A percentile compares a stretch with the other conserved stretches of the same genome.
Evolutionary conservation across 768 basidiomycete genomes (phyloP).

Genomic region (Rhodotorula taiwanensis): DNA sequence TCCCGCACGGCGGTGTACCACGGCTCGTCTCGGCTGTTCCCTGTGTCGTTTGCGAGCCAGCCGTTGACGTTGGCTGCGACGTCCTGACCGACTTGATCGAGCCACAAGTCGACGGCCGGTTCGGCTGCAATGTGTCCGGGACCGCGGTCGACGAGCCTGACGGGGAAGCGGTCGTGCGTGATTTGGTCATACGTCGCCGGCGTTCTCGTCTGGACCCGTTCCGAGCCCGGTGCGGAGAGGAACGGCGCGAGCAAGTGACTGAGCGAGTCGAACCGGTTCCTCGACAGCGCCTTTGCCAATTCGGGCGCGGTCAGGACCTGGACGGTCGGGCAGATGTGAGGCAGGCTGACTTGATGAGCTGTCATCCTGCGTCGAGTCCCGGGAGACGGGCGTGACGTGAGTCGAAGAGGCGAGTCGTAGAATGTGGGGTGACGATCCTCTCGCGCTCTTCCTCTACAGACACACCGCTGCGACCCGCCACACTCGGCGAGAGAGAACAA

Average conservation of each 20-base stretch:
- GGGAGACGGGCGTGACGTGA: no score
- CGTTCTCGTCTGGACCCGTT: constrained; percentile 5
- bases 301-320: constrained; percentile 4
- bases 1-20: constrained; percentile 40
- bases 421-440: no score
- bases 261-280: constrained; percentile 1
- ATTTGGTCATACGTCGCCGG: constrained; percentile 1
- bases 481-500: no score
- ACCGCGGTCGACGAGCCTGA: constrained; percentile 7
- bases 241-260: constrained; percentile 13
- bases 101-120: constrained; percentile 26
- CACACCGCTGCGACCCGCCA: no score
- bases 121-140: not conserved
- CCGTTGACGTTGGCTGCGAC: not conserved
- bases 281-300: not conserved
- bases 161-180: not conserved
- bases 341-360: no score
- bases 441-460: no score
- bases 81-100: constrained; percentile 10
- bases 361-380: no score
- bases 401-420: no score
- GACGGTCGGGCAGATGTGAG: constrained; percentile 7
- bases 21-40: constrained; percentile 26
- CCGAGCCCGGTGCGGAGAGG: not conserved
- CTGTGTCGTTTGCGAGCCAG: not conserved